phyloP scores from a whole-genome alignment of 106 monocot genomes.

The Dendrobium huoshanense region DNA sequence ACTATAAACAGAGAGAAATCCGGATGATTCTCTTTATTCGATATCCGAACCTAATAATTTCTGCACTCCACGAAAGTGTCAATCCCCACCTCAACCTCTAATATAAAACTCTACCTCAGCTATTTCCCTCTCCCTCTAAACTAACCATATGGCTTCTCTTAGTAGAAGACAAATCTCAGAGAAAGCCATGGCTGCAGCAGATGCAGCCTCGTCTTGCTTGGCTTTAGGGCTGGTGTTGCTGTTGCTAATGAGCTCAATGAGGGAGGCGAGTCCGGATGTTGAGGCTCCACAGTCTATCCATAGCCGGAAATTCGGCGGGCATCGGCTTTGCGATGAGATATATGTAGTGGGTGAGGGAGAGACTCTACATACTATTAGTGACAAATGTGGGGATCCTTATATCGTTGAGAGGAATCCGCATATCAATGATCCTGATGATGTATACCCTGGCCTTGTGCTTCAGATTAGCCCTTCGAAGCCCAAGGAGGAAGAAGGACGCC shows the following conservation, averaged over 20 bases:
- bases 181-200: not conserved
- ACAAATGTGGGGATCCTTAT: slow-evolving; percentile 24
- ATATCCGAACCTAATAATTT: too few relatives aligned
- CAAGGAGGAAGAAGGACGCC: not conserved
- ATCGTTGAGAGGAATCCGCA: slow-evolving; percentile 19
- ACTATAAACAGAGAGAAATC: too few relatives aligned
- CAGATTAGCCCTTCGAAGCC: slow-evolving; percentile 3
- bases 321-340: slow-evolving; percentile 9
- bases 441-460: slow-evolving; percentile 27
- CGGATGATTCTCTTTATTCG: too few relatives aligned
- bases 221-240: not conserved
- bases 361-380: slow-evolving; percentile 21
- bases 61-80: too few relatives aligned
- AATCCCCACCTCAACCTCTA: not conserved
- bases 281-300: too few relatives aligned
- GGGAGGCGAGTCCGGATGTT: not conserved
- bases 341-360: slow-evolving; percentile 21
- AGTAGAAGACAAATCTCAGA: not conserved
- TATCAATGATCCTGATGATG: slow-evolving; percentile 20
- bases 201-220: not conserved
- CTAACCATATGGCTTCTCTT: not conserved
- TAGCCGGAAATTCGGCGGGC: not conserved
- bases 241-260: not conserved
- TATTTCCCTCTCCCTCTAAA: not conserved
- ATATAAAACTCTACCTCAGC: not conserved